Conservation (phyloP, 2,329 filamentous ascomycete species). For the Harringtonia aguacate region DNA sequence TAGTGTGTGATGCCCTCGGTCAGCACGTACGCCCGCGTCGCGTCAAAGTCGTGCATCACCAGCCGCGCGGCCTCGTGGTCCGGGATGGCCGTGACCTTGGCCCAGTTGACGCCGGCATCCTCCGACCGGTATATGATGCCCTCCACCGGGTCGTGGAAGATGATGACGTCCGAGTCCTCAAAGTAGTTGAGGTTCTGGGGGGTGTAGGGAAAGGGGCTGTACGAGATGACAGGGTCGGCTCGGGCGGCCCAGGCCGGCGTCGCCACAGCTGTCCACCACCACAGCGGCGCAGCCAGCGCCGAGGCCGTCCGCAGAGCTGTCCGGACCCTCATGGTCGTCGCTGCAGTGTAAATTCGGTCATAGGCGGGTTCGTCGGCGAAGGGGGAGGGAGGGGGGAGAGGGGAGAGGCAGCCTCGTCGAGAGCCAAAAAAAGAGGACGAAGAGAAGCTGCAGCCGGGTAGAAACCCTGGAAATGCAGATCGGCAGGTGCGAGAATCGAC, state of each 20-base stretch:
- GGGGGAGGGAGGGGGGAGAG: neutral
- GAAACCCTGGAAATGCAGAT: too few relatives aligned
- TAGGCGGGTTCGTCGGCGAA: neutral
- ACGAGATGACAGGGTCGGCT: slow-evolving; percentile 54
- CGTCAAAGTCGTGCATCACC: slow-evolving; percentile 68
- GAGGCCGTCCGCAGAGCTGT: slow-evolving; percentile 33
- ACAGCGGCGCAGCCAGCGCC: slow-evolving; percentile 38
- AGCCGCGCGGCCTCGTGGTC: slow-evolving; percentile 53
- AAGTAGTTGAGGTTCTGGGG: slow-evolving; percentile 77
- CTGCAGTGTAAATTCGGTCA: neutral
- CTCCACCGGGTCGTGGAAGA: slow-evolving; percentile 58
- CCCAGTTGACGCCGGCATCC: slow-evolving; percentile 74
- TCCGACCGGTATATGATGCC: slow-evolving; percentile 65
- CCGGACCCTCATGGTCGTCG: slow-evolving; percentile 43
- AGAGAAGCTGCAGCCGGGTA: too few relatives aligned
- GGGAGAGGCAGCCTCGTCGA: neutral
- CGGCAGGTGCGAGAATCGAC: too few relatives aligned
- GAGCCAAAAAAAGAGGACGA: neutral
- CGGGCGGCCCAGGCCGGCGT: slow-evolving; percentile 25
- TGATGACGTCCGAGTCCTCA: slow-evolving; percentile 71
- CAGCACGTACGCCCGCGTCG: slow-evolving; percentile 69
- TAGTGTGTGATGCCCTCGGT: slow-evolving; percentile 63
- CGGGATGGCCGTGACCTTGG: slow-evolving; percentile 50
- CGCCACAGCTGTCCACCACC: slow-evolving; percentile 4
- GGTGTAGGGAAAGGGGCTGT: slow-evolving; percentile 53